A percentile compares a stretch with the other conserved stretches of the same genome.
These are phyloP conservation scores for Podaxis sp. DNA, from an alignment of 768 basidiomycete genomes.

Conservation along the genomic window DNA sequence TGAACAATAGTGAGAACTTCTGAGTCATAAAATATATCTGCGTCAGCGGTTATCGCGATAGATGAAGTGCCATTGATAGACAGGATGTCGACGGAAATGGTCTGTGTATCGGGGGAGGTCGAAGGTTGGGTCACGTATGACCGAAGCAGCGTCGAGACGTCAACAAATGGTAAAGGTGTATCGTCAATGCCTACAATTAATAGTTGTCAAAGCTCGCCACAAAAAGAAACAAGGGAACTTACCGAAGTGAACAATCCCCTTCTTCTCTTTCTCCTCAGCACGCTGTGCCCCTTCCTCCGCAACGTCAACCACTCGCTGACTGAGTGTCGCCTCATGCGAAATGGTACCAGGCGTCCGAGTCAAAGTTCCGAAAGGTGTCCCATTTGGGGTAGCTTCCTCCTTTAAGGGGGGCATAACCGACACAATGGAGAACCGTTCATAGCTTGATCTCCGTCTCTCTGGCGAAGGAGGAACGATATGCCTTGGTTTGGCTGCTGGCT, in stretches of 20 bases:
- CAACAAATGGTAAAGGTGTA: constrained; percentile 42
- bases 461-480: constrained; percentile 26
- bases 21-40: constrained; percentile 66
- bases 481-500: constrained; percentile 21
- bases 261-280: not conserved
- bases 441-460: constrained; percentile 66
- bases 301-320: not conserved
- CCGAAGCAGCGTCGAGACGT: constrained; percentile 47
- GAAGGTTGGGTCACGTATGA: constrained; percentile 18
- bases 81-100: constrained; percentile 76
- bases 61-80: constrained; percentile 51
- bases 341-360: constrained; percentile 26
- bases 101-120: constrained; percentile 37
- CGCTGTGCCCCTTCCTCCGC: not conserved
- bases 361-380: constrained; percentile 55
- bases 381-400: constrained; percentile 63
- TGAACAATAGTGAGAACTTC: constrained; percentile 71
- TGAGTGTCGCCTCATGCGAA: not conserved
- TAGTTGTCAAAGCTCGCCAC: not conserved
- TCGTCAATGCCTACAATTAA: constrained; percentile 28
- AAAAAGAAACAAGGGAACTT: not conserved
- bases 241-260: constrained; percentile 10
- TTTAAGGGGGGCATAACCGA: constrained; percentile 56
- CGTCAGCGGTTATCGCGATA: constrained; percentile 41
- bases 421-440: constrained; percentile 63